Conservation (phyloP, 2,329 filamentous ascomycete species). For the Macrophomina pseudophaseolina region DNA sequence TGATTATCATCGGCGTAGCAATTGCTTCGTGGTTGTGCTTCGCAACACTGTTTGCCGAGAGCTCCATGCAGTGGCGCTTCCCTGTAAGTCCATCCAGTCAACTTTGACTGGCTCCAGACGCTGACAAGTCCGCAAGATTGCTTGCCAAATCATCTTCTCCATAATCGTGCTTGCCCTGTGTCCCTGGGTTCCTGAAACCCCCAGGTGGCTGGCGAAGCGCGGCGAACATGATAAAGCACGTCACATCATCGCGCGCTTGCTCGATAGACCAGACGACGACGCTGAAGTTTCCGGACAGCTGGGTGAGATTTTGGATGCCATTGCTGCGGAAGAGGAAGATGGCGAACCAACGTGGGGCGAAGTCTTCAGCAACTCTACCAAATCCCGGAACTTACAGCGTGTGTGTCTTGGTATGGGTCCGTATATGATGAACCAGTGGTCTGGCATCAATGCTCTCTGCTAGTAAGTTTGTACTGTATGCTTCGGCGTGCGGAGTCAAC, state of each 20-base stretch:
- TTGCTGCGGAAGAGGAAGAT: slow-evolving; percentile 30
- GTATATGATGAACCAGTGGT: slow-evolving; percentile 41
- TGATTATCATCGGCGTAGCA: slow-evolving; percentile 55
- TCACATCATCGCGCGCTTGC: slow-evolving; percentile 55
- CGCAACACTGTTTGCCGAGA: slow-evolving; percentile 48
- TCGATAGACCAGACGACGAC: slow-evolving; percentile 54
- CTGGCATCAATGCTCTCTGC: slow-evolving; percentile 31
- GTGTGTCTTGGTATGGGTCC: slow-evolving; percentile 46
- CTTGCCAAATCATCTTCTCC: slow-evolving; percentile 57
- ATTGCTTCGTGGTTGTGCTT: slow-evolving; percentile 59
- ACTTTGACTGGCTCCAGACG: not conserved
- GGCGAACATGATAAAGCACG: slow-evolving; percentile 54
- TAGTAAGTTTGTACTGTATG: not conserved
- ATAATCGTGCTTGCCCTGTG: slow-evolving; percentile 50
- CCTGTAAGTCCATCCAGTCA: not conserved
- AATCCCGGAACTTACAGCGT: slow-evolving; percentile 43
- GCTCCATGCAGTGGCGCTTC: slow-evolving; percentile 51
- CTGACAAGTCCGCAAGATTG: slow-evolving; percentile 43
- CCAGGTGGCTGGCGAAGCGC: slow-evolving; percentile 41
- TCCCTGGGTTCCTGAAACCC: slow-evolving; percentile 39
- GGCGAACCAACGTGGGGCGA: slow-evolving; percentile 43
- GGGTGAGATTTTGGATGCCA: slow-evolving; percentile 65
- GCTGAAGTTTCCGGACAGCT: slow-evolving; percentile 63
- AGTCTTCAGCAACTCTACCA: slow-evolving; percentile 44
- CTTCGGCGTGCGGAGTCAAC: no score